phyloP scores from a whole-genome alignment of 805 yeast species.

The Pichia exigua region DNA sequence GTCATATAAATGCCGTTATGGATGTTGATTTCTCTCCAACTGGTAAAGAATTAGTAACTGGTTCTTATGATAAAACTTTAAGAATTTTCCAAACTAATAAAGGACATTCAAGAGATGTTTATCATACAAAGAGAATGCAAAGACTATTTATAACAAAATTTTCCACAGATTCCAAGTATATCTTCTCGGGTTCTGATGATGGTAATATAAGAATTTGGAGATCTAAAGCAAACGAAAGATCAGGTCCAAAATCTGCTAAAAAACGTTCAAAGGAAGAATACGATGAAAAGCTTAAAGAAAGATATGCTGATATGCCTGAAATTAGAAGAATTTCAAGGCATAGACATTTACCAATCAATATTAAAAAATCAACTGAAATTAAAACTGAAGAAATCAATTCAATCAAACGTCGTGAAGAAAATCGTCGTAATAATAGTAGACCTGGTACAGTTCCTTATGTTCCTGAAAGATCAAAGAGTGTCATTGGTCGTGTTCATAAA shows the following conservation, averaged over 20 bases:
- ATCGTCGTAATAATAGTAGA: constrained; percentile 72
- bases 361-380: constrained; percentile 85
- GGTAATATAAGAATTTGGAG: constrained; percentile 95
- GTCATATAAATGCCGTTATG: constrained; percentile 93
- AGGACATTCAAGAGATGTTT: constrained; percentile 92
- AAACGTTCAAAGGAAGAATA: constrained; percentile 82
- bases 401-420: constrained; percentile 72
- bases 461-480: constrained; percentile 80
- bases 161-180: constrained; percentile 83
- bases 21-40: constrained; percentile 95
- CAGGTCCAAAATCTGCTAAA: constrained; percentile 71
- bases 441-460: constrained; percentile 48
- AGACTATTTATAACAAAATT: constrained; percentile 76
- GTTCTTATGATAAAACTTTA: constrained; percentile 89
- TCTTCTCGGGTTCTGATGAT: constrained; percentile 90
- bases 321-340: constrained; percentile 83
- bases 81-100: constrained; percentile 61
- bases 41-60: constrained; percentile 92
- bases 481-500: constrained; percentile 71
- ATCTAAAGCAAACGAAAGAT: constrained; percentile 74
- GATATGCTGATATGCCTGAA: constrained; percentile 95
- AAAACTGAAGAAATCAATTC: constrained; percentile 68
- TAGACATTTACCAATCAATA: constrained; percentile 80
- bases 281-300: constrained; percentile 83
- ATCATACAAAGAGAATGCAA: constrained; percentile 98